Conservation (phyloP, 768 basidiomycete genomes). For the Russula dissimulans region DNA sequence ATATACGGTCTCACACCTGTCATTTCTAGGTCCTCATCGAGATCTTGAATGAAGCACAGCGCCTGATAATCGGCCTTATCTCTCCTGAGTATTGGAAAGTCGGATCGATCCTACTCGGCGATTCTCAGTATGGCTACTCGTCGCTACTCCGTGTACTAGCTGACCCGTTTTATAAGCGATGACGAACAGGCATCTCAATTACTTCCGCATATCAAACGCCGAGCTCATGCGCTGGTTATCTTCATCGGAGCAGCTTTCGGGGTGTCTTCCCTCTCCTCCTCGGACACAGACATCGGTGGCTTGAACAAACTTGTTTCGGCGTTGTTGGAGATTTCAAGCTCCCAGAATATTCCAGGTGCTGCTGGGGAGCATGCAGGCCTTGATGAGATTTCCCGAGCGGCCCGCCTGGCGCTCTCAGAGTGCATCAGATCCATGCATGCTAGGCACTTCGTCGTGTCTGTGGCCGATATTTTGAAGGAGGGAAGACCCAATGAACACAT, state of each 20-base stretch:
- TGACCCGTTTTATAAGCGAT: constrained; percentile 33
- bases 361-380: constrained; percentile 22
- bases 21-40: constrained; percentile 47
- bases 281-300: constrained; percentile 18
- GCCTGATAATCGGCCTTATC: constrained; percentile 40
- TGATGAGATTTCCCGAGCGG: constrained; percentile 9
- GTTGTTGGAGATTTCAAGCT: constrained; percentile 40
- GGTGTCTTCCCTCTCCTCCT: constrained; percentile 22
- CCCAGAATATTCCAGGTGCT: constrained; percentile 24
- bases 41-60: constrained; percentile 54
- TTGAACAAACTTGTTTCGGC: constrained; percentile 38
- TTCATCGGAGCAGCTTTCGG: constrained; percentile 52
- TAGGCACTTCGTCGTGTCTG: constrained; percentile 52
- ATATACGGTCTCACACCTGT: not conserved
- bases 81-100: constrained; percentile 28
- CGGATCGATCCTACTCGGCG: constrained; percentile 46
- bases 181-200: constrained; percentile 45
- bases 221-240: constrained; percentile 57
- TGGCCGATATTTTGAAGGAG: constrained; percentile 40
- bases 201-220: constrained; percentile 40
- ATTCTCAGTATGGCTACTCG: constrained; percentile 38
- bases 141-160: not conserved
- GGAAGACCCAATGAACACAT: constrained; percentile 7
- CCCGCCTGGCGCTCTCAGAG: constrained; percentile 14
- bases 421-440: constrained; percentile 58